These are phyloP conservation scores for Aquilaria yunnanensis DNA, from an alignment of 345 rosid genomes.

Conservation along the genomic window DNA sequence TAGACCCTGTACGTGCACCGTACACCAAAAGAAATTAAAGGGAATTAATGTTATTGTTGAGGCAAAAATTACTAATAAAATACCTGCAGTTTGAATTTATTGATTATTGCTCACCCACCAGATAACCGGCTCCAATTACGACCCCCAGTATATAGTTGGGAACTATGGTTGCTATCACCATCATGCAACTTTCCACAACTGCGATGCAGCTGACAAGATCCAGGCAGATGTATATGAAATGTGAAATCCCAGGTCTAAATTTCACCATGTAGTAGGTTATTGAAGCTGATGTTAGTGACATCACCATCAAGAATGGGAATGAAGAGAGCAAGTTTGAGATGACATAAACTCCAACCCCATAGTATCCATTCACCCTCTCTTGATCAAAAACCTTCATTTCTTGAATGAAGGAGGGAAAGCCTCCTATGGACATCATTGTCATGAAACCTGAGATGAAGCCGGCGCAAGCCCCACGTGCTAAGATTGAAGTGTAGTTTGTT, in stretches of 20 bases:
- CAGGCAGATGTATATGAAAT: constrained; percentile 21
- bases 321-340: constrained; percentile 50
- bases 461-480: constrained; percentile 41
- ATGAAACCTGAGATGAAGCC: constrained; percentile 49
- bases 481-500: constrained; percentile 25
- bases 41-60: too few relatives aligned
- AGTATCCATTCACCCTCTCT: constrained; percentile 41
- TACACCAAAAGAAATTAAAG: not conserved
- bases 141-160: constrained; percentile 50
- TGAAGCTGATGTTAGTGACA: constrained; percentile 28
- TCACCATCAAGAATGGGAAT: constrained; percentile 33
- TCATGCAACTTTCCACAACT: constrained; percentile 48
- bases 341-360: constrained; percentile 32
- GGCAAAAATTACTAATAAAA: too few relatives aligned
- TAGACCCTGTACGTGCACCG: constrained; percentile 25
- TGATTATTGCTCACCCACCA: constrained; percentile 28
- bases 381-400: constrained; percentile 43
- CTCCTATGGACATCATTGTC: constrained; percentile 55
- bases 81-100: not conserved
- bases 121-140: constrained; percentile 40
- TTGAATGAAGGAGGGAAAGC: constrained; percentile 51
- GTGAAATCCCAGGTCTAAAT: constrained; percentile 27
- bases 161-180: constrained; percentile 49
- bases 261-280: constrained; percentile 47
- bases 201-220: constrained; percentile 39